A percentile compares a stretch with the other conserved stretches of the same genome.
phyloP scores from a whole-genome alignment of 1,139 yeast genomes.

The Candida neerlandica region DNA sequence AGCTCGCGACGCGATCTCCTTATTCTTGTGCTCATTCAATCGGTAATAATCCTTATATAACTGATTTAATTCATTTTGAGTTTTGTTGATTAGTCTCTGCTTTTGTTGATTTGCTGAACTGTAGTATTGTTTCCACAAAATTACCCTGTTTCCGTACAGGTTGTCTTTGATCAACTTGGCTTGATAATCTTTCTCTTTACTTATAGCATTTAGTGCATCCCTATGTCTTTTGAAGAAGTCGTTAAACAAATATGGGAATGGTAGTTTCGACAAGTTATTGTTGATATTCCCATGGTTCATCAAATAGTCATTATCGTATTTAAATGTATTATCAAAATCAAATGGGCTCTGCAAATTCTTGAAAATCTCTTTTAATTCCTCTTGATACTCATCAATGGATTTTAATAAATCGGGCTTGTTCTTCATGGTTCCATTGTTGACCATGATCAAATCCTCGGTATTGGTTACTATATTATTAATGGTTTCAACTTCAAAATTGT shows the following conservation, averaged over 20 bases:
- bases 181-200: conserved; percentile 36
- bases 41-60: conserved; percentile 30
- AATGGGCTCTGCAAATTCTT: conserved; percentile 38
- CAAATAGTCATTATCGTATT: conserved; percentile 13
- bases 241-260: conserved; percentile 34
- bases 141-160: conserved; percentile 29
- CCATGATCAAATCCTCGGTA: conserved; percentile 35
- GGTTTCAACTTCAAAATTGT: conserved; percentile 36
- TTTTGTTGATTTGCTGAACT: conserved; percentile 24
- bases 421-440: conserved; percentile 18
- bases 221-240: conserved; percentile 28
- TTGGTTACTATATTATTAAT: conserved; percentile 34
- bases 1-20: conserved; percentile 20
- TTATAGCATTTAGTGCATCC: conserved; percentile 27
- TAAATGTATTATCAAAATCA: conserved; percentile 31
- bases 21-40: conserved; percentile 19
- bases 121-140: conserved; percentile 39
- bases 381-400: conserved; percentile 31
- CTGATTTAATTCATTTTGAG: conserved; percentile 27
- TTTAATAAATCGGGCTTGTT: conserved; percentile 23
- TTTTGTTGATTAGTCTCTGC: conserved; percentile 25
- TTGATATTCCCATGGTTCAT: conserved; percentile 8
- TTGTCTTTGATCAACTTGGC: conserved; percentile 24
- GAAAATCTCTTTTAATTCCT: conserved; percentile 30
- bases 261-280: conserved; percentile 22